Evolutionary conservation across 805 yeast genomes (phyloP).

Genomic region (Metschnikowia lunata): DNA sequence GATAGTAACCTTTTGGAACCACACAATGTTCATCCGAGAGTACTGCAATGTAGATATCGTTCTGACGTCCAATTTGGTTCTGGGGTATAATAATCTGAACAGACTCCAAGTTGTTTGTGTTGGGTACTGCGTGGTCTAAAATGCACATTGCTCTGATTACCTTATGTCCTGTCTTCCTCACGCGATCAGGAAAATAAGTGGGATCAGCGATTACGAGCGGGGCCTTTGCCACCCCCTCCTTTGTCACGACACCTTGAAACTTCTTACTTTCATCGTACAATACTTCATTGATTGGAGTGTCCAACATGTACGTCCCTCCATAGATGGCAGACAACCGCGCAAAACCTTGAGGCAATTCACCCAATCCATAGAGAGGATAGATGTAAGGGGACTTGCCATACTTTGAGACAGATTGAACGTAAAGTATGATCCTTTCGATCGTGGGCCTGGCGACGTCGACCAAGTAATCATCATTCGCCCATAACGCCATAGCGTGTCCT

Average conservation of each 20-base stretch:
- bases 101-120: constrained; percentile 78
- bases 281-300: constrained; percentile 90
- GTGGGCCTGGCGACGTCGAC: constrained; percentile 89
- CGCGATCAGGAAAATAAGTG: constrained; percentile 88
- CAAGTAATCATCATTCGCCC: constrained; percentile 86
- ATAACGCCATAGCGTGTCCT: constrained; percentile 98
- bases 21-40: constrained; percentile 88
- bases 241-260: constrained; percentile 83
- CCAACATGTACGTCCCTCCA: constrained; percentile 98
- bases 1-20: constrained; percentile 78
- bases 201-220: constrained; percentile 96
- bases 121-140: constrained; percentile 83
- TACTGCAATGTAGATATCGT: constrained; percentile 91
- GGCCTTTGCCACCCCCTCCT: constrained; percentile 87
- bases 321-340: constrained; percentile 95
- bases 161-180: constrained; percentile 63
- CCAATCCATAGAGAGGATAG: constrained; percentile 93
- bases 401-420: constrained; percentile 86
- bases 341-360: constrained; percentile 98
- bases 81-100: constrained; percentile 95
- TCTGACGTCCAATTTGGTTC: constrained; percentile 86
- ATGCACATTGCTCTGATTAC: constrained; percentile 87
- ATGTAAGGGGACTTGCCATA: constrained; percentile 96
- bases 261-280: constrained; percentile 61
- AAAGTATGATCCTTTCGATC: constrained; percentile 77